A percentile compares a stretch with the other conserved stretches of the same genome.
Evolutionary conservation across 2,329 filamentous ascomycete species (phyloP).

Genomic region (Allantophomopsis cytisporea): DNA sequence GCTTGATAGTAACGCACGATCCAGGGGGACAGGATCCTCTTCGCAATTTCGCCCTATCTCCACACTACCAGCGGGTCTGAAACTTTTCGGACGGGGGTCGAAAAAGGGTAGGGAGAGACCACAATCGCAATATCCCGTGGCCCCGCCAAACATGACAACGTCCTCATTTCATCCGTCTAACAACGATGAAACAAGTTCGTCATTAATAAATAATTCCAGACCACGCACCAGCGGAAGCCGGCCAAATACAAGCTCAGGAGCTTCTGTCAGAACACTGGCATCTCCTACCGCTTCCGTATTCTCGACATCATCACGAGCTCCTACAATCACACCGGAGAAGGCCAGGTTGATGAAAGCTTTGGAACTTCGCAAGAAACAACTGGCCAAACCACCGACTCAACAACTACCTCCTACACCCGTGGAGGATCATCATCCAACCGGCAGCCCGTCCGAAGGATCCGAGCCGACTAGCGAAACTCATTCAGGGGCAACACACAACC

Average conservation of each 20-base stretch:
- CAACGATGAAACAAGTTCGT: too few species aligned
- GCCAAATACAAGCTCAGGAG: slow-evolving; percentile 17
- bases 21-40: slow-evolving; percentile 43
- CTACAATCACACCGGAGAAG: slow-evolving; percentile 74
- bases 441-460: too few species aligned
- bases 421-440: too few species aligned
- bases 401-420: slow-evolving; percentile 1
- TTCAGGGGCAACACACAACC: neutral
- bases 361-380: slow-evolving; percentile 76
- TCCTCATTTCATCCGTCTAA: slow-evolving; percentile 10
- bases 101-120: slow-evolving; percentile 33
- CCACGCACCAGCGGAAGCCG: slow-evolving; percentile 17
- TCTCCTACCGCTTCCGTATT: slow-evolving; percentile 5
- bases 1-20: slow-evolving; percentile 43
- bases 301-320: slow-evolving; percentile 15
- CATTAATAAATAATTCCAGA: slow-evolving; percentile 2
- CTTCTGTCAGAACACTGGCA: slow-evolving; percentile 9
- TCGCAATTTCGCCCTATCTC: slow-evolving; percentile 58
- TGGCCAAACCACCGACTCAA: slow-evolving; percentile 17
- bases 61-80: slow-evolving; percentile 69
- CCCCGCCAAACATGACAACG: slow-evolving; percentile 14
- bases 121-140: slow-evolving; percentile 20
- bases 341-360: slow-evolving; percentile 87
- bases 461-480: too few species aligned
- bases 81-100: slow-evolving; percentile 45